A percentile compares a stretch with the other conserved stretches of the same genome.
phyloP scores from a whole-genome alignment of 306 rosid genomes.

The Castanopsis chinensis region DNA sequence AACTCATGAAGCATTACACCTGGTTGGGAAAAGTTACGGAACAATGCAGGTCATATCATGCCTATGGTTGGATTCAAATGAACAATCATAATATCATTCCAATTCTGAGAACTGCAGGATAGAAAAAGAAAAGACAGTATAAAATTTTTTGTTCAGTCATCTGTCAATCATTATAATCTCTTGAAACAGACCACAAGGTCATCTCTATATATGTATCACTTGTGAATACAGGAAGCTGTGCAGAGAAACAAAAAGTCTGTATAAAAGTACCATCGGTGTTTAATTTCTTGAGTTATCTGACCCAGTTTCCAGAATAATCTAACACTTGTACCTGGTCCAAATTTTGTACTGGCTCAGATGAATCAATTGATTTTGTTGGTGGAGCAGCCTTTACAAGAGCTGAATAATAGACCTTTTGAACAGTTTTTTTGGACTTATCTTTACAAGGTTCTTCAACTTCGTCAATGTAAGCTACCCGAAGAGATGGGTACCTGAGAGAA shows the following conservation, averaged over 20 bases:
- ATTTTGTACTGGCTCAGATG: conserved; percentile 70
- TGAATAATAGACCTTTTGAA: conserved; percentile 79
- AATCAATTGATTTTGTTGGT: conserved; percentile 67
- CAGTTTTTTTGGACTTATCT: conserved; percentile 55
- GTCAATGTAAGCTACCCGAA: conserved; percentile 91
- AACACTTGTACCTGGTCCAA: conserved; percentile 71
- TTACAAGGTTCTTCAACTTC: conserved; percentile 81
- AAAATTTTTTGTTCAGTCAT: background rate
- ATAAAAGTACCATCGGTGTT: too few relatives aligned
- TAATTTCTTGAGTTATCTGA: too few relatives aligned
- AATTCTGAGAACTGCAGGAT: background rate
- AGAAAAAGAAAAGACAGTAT: background rate
- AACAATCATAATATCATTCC: background rate
- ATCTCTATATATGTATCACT: too few relatives aligned
- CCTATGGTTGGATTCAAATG: background rate
- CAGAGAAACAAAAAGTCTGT: too few relatives aligned
- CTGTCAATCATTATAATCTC: background rate
- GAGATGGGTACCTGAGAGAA: conserved; percentile 79
- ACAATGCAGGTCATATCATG: background rate
- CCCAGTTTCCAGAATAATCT: conserved; percentile 5
- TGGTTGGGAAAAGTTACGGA: background rate
- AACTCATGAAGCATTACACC: conserved; percentile 19
- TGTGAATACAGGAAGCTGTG: too few relatives aligned
- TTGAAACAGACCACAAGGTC: background rate
- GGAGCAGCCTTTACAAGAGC: conserved; percentile 84